Evolutionary conservation across 768 basidiomycete genomes (phyloP).

Genomic region (Mycena rosella): DNA sequence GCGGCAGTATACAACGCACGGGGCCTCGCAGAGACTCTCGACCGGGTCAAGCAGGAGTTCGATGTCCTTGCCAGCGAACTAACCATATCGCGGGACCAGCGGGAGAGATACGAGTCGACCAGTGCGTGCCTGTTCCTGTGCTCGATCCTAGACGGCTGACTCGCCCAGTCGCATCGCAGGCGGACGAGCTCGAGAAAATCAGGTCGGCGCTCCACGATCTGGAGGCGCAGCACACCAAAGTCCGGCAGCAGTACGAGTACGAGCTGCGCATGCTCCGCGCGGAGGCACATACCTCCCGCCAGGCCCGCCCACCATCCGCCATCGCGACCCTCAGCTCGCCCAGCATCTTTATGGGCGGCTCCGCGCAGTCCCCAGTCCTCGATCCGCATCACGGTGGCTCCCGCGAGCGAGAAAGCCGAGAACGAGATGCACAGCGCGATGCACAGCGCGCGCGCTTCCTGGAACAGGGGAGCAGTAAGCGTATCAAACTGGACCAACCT

Average conservation of each 20-base stretch:
- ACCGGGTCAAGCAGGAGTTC: constrained; percentile 35
- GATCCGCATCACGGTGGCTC: constrained; percentile 27
- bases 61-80: constrained; percentile 30
- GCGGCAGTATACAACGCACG: constrained; percentile 22
- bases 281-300: constrained; percentile 10
- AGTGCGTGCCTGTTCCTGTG: constrained; percentile 13
- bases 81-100: constrained; percentile 31
- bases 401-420: constrained; percentile 29
- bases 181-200: constrained; percentile 36
- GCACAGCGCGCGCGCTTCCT: constrained; percentile 33
- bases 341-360: constrained; percentile 31
- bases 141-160: background rate
- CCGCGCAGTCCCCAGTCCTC: constrained; percentile 30
- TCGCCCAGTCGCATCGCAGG: constrained; percentile 18
- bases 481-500: constrained; percentile 30
- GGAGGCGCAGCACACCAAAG: constrained; percentile 23
- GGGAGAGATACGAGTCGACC: constrained; percentile 34
- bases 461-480: constrained; percentile 30
- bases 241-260: constrained; percentile 32
- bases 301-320: constrained; percentile 27
- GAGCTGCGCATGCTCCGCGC: constrained; percentile 27
- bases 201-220: constrained; percentile 21
- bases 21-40: constrained; percentile 32
- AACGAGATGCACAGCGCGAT: constrained; percentile 16
- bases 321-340: constrained; percentile 34